Evolutionary conservation across 1,139 yeast species (phyloP).

Genomic region (Hyphopichia khmerensis): DNA sequence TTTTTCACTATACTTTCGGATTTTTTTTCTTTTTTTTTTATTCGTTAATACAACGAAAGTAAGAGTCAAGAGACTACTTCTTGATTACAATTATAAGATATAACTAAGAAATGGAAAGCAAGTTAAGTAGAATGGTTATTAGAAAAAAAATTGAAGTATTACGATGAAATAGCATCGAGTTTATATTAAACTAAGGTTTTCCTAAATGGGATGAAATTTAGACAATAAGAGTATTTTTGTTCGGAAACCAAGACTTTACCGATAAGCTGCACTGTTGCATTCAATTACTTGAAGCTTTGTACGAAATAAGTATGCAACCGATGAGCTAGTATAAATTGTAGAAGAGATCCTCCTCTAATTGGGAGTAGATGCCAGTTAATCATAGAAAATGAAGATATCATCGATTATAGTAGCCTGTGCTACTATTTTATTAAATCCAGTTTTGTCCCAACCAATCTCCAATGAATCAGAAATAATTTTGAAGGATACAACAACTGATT

Average conservation of each 20-base stretch:
- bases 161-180: too few species aligned
- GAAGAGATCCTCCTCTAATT: too few species aligned
- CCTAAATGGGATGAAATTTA: not conserved
- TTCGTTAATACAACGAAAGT: not conserved
- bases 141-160: too few species aligned
- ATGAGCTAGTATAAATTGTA: not conserved
- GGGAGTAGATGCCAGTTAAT: not conserved
- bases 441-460: conserved; percentile 4
- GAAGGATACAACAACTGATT: conserved; percentile 13
- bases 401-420: not conserved
- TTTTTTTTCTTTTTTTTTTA: not conserved
- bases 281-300: not conserved
- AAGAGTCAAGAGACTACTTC: too few species aligned
- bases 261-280: not conserved
- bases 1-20: not conserved
- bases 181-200: too few species aligned
- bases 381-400: conserved; percentile 1
- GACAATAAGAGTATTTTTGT: not conserved
- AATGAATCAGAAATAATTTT: too few species aligned
- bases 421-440: not conserved
- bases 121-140: too few species aligned
- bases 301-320: not conserved
- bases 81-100: too few species aligned
- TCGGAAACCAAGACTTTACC: not conserved
- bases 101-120: too few species aligned